phyloP scores from a whole-genome alignment of 345 rosid species.

The Firmiana major region DNA sequence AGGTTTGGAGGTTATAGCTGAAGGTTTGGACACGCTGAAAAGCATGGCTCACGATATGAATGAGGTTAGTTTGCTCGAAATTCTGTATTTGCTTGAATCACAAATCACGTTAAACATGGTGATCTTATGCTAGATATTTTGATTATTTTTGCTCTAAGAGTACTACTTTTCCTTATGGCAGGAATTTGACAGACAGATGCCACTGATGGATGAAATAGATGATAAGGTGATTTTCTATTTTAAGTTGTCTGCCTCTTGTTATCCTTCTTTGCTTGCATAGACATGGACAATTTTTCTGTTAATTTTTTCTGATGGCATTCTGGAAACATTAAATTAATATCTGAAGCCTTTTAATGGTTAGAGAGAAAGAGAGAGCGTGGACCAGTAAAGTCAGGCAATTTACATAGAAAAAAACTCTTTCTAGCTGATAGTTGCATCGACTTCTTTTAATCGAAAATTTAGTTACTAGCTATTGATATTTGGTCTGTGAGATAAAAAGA shows the following conservation, averaged over 20 bases:
- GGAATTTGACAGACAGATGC: slow-evolving; percentile 68
- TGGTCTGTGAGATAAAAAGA: slow-evolving; percentile 6
- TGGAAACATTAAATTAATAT: background rate
- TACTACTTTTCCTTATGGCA: slow-evolving; percentile 21
- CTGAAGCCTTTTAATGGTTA: background rate
- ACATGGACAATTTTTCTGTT: background rate
- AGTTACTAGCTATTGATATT: background rate
- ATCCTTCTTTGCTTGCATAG: background rate
- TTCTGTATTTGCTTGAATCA: background rate
- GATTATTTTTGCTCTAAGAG: background rate
- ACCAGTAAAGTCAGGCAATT: background rate
- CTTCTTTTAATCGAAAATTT: too few species aligned
- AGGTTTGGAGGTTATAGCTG: slow-evolving; percentile 64
- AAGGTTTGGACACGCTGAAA: slow-evolving; percentile 67
- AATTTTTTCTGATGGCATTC: background rate
- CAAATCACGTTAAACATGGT: background rate
- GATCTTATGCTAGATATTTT: background rate
- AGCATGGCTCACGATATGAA: slow-evolving; percentile 65
- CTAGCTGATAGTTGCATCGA: too few species aligned
- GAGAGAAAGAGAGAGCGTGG: too few species aligned
- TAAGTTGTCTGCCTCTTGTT: background rate
- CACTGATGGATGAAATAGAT: slow-evolving; percentile 71
- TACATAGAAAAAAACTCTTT: background rate
- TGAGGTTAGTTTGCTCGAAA: slow-evolving; percentile 37
- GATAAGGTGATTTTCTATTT: slow-evolving; percentile 44